Conservation (phyloP, 2,329 filamentous ascomycete species). For the Aspergillus japonicus region DNA sequence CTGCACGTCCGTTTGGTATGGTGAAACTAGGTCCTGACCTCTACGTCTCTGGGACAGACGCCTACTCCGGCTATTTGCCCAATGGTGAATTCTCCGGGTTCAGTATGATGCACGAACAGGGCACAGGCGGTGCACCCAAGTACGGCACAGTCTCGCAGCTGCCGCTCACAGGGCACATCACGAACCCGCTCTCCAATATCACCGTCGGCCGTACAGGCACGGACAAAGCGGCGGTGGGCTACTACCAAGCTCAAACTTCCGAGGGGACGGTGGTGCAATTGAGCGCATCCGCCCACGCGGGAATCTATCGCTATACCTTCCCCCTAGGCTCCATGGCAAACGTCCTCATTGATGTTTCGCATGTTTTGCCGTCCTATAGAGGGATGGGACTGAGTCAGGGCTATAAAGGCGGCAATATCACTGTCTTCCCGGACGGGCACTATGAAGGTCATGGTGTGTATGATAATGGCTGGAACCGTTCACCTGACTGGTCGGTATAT, state of each 20-base stretch:
- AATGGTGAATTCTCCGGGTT: conserved; percentile 59
- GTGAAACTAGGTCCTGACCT: conserved; percentile 48
- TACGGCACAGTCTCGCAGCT: conserved; percentile 66
- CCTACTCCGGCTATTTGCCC: conserved; percentile 43
- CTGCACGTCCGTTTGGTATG: conserved; percentile 42
- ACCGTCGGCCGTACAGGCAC: conserved; percentile 55
- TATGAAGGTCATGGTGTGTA: conserved; percentile 64
- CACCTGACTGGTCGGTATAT: conserved; percentile 51
- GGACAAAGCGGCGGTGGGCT: conserved; percentile 58
- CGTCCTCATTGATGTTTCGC: conserved; percentile 64
- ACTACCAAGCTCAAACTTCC: conserved; percentile 58
- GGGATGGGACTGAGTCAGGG: conserved; percentile 61
- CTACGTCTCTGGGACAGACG: conserved; percentile 32
- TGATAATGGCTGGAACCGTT: conserved; percentile 66
- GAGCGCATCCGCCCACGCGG: conserved; percentile 52
- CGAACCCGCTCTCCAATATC: conserved; percentile 56
- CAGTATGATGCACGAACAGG: conserved; percentile 64
- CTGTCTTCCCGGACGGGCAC: conserved; percentile 50
- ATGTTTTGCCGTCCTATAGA: conserved; percentile 63
- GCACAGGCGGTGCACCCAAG: conserved; percentile 68
- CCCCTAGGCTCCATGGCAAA: conserved; percentile 43
- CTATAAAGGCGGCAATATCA: conserved; percentile 61
- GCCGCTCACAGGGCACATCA: conserved; percentile 52
- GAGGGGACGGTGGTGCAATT: conserved; percentile 60
- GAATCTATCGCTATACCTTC: conserved; percentile 61